Percentiles rank a stretch among this genome's conserved stretches.
phyloP scores from a whole-genome alignment of 805 yeast genomes.

The Metschnikowia continentalis region DNA sequence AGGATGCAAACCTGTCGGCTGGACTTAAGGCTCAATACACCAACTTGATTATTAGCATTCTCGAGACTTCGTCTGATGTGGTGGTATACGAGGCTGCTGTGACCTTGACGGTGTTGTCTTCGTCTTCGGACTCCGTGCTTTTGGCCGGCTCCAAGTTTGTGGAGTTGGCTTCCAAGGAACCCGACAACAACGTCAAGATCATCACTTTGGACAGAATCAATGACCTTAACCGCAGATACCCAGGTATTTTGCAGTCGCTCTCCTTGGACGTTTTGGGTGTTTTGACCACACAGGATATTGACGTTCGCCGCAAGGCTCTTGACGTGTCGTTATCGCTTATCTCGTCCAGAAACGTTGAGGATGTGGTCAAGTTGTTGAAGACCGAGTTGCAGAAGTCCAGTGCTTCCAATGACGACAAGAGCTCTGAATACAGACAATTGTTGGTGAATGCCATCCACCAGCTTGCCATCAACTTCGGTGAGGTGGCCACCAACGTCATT shows the following conservation, averaged over 20 bases:
- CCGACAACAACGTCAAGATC: conserved; percentile 93
- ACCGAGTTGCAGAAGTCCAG: conserved; percentile 82
- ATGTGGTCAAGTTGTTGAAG: conserved; percentile 84
- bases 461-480: conserved; percentile 82
- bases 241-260: conserved; percentile 79
- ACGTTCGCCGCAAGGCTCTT: conserved; percentile 84
- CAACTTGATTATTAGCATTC: conserved; percentile 63
- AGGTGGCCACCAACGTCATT: conserved; percentile 88
- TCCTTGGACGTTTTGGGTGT: conserved; percentile 84
- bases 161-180: conserved; percentile 83
- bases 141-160: conserved; percentile 83
- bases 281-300: conserved; percentile 82
- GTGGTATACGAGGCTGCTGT: conserved; percentile 92
- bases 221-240: conserved; percentile 66
- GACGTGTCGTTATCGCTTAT: conserved; percentile 78
- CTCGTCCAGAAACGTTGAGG: conserved; percentile 86
- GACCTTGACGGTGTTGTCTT: conserved; percentile 57
- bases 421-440: conserved; percentile 81
- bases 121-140: conserved; percentile 62
- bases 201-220: conserved; percentile 84
- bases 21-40: conserved; percentile 69
- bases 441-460: conserved; percentile 84
- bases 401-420: conserved; percentile 69
- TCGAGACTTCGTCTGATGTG: conserved; percentile 64
- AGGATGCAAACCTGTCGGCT: conserved; percentile 51